Evolutionary conservation across 2,329 filamentous ascomycete genomes (phyloP), one percentile per base, ranked within the genome.

Genomic region (Phaeophleospora eucalypticola): DNA sequence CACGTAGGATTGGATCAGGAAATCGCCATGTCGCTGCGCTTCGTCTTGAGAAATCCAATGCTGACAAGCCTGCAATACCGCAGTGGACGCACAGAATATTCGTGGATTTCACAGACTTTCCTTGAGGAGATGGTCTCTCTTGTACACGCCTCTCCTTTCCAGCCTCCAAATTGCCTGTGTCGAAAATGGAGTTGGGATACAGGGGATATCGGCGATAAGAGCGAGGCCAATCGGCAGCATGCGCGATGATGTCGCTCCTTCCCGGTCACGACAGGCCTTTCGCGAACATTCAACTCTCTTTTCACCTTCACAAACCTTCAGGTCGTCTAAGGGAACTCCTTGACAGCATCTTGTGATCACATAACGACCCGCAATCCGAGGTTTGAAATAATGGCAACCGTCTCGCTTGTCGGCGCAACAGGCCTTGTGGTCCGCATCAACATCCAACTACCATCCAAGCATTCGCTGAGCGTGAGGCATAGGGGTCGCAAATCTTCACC

Each of bases 401-500:
- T 75, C 56, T 72, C 73, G 51, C 65, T 86, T 50, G 76, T 81
- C 57, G 84, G 84, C 53, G 79, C 76, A 58, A 87, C 84, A 46
- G 83, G 83, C 63, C 77, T 85, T 32, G 76, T 75, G 29, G 72
- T 75, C 61, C 44, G 71, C 62, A 38, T 29, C n/a, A n/a, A n/a
- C 38, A 33, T 38, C 21, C 14, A 15, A 16, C 3, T 36, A n/a
- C 18, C 18, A 33, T 10, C 43, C 19, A 36, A 7, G 19, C 16
- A 17, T 8, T 35, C 43, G 33, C 41, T 36, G 18, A 51, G 19
- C 39, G 19, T 21, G 37, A 77, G 24, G 49, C 18, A 41, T 52
- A 82, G 79, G 90, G 91, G 63, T 81, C 80, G 43, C 74, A 87
- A 32, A 90, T 95, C 65, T 82, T 95, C 62, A 68, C 68, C 44